Base-by-base conservation (phyloP, 2,329 filamentous ascomycete species). In the Septoria linicola region DNA sequence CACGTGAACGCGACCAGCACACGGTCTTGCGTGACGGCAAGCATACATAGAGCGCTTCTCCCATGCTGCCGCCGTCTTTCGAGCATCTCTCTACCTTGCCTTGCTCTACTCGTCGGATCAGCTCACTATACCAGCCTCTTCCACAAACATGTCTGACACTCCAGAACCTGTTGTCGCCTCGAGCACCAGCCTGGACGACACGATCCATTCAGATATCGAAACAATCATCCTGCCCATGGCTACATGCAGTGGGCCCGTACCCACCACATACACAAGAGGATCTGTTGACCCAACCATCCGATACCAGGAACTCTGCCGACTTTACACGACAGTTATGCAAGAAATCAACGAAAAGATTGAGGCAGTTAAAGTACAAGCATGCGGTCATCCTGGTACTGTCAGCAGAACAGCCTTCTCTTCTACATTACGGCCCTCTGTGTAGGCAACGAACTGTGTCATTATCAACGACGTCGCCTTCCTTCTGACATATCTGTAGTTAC, bases 1-100 rank as follows among this genome's bases (percentile, higher is more conserved):
- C 42, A 36, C 30, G 16, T 8, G 19, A 32, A 45, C 31, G 42
- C 42, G 42, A 45, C 42, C 31, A 45, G 19, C 4, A 45, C 42
- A 45, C 42, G 42, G 30, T 25, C 8, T 7, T 45, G 42, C 30
- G 35, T 36, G 14, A 14, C 19, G 14, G 13, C 3, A 27, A 3
- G 14, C 16, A 11, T 8, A 17, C 19, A 11, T 16, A 30, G 23
- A 42, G 23, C 11, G 23, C 23, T 27, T 27, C 23, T 10, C n/a
- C n/a, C n/a, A n/a, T 27, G 23, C 23, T 27, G 5, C 10, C 10
- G 23, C 23, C 23, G 23, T 10, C 23, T 10, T 27, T 27, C 23
- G n/a, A n/a, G n/a, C n/a, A n/a, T n/a, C n/a, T n/a, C n/a, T n/a
- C n/a, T n/a, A 27, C 23, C 23, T 27, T 27, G 23, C 23, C 23